Percentiles rank a stretch among this genome's conserved stretches.
Conservation (phyloP, 1,284 basidiomycete species). For the Vanrija pseudolonga region DNA sequence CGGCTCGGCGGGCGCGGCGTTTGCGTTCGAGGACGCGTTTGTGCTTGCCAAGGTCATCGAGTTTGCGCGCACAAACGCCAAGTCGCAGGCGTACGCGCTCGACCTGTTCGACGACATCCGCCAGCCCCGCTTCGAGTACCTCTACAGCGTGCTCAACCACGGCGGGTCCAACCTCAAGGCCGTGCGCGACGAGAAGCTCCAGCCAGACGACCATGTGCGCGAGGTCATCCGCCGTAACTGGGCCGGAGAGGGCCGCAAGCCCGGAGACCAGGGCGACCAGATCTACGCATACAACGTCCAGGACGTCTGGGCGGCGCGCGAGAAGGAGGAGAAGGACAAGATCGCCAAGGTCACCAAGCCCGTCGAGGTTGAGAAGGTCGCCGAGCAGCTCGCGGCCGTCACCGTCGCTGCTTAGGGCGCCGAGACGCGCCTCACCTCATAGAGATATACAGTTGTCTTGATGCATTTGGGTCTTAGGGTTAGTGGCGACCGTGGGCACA, state of each 20-base stretch:
- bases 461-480: no score
- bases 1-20: conserved; percentile 29
- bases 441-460: no score
- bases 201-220: conserved; percentile 17
- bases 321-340: not conserved
- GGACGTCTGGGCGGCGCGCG: conserved; percentile 14
- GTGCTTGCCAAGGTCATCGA: conserved; percentile 16
- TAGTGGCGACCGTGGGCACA: no score
- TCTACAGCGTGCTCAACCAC: conserved; percentile 21
- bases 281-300: conserved; percentile 28
- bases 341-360: no score
- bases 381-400: no score
- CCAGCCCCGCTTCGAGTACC: conserved; percentile 23
- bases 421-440: no score
- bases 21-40: conserved; percentile 33
- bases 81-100: conserved; percentile 10
- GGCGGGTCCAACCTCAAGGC: conserved; percentile 12
- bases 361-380: no score
- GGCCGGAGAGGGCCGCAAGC: not conserved
- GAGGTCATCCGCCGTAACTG: conserved; percentile 20
- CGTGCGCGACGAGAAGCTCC: conserved; percentile 4
- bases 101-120: conserved; percentile 24
- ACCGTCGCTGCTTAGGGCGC: no score
- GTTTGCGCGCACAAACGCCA: conserved; percentile 1
- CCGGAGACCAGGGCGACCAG: conserved; percentile 9